Evolutionary conservation across 2,329 filamentous ascomycete species (phyloP), one percentile per base, ranked within the genome.

Genomic region (Apiospora koreana): DNA sequence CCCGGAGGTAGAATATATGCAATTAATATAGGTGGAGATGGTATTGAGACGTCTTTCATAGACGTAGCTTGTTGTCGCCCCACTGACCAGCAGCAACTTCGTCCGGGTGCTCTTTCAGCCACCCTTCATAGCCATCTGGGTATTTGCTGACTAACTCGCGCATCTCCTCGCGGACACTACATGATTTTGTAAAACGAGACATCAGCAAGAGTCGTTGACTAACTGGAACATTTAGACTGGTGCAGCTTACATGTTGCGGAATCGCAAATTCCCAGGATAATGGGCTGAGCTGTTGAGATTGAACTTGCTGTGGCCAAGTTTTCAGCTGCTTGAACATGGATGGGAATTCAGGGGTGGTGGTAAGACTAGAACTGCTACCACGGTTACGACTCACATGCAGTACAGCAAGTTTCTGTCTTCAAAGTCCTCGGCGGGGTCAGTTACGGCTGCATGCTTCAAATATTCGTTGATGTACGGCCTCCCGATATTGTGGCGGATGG

Each of bases 361-460:
- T n/a, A n/a, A n/a, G n/a, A 46, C 8, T 35, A n/a, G 43, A 10
- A 10, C 28, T 16, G 5, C 28, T 6, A 35, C 35, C 31, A 6
- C 18, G 12, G 28, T 6, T 23, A 9, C 18, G 28, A 8, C 70
- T 68, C 28, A 74, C 73, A 72, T 25, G 23, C 69, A 69, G 68
- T 76, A 76, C 25, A 76, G 65, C 18, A 67, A 46, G 45, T 70
- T 72, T 25, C 75, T 50, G 31, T 74, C 74, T 21, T 73, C 71
- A 21, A 72, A 75, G 28, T 76, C 74, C 43, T 72, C 71, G 38
- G 58, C 71, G 7, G 75, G 74, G 9, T 74, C 72, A 1, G 71
- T 70, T 16, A 70, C 68, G 0, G 48, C 68, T 35, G 74, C 69
- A 66, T 71, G 67, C 21, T 50, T 42, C 14, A 69, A 12, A 31